Percentiles rank a stretch among this genome's conserved stretches.
Conservation (phyloP, 208 protist species). For the Zelonia costaricensis region DNA sequence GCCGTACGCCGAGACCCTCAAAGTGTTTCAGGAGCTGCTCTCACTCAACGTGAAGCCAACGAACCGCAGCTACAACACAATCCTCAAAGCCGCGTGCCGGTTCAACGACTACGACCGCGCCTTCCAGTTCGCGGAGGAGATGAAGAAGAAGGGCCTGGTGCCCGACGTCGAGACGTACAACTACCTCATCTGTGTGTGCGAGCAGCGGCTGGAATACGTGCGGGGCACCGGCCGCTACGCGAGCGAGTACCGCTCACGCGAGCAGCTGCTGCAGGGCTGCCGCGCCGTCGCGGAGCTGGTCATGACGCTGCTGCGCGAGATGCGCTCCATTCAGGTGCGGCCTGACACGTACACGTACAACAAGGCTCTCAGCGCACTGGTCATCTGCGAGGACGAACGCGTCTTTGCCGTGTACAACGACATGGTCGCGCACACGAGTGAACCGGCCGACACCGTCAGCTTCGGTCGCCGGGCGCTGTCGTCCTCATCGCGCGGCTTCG, state of each 20-base stretch:
- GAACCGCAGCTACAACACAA: conserved; percentile 89
- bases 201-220: conserved; percentile 85
- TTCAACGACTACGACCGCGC: conserved; percentile 87
- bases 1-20: conserved; percentile 83
- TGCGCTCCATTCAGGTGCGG: conserved; percentile 61
- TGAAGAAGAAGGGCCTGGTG: conserved; percentile 84
- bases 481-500: background rate
- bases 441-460: background rate
- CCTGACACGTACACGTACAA: conserved; percentile 93
- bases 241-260: conserved; percentile 38
- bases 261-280: conserved; percentile 63
- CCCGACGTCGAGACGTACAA: conserved; percentile 93
- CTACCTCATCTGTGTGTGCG: conserved; percentile 77
- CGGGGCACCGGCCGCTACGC: conserved; percentile 46
- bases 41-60: conserved; percentile 52
- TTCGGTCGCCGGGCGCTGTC: background rate
- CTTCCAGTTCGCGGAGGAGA: conserved; percentile 92
- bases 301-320: conserved; percentile 75
- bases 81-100: conserved; percentile 69
- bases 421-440: conserved; percentile 21
- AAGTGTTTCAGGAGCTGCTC: conserved; percentile 78
- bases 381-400: conserved; percentile 60
- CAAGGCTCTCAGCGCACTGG: conserved; percentile 62
- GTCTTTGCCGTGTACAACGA: conserved; percentile 76
- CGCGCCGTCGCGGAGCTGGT: conserved; percentile 68